Conservation (phyloP, 345 rosid species). For the Brassica rapa region DNA sequence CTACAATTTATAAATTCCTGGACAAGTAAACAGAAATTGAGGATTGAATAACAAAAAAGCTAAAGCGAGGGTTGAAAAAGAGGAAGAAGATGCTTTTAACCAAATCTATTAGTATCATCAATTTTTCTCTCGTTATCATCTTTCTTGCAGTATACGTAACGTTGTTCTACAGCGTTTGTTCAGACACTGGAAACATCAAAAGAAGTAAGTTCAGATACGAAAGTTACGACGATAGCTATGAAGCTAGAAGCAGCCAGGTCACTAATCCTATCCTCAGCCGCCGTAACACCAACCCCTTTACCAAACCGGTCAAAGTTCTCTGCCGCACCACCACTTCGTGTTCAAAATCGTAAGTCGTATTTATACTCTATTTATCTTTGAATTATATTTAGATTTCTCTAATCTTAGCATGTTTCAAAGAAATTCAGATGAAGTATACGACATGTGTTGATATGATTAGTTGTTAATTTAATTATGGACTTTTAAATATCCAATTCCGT, state of each 20-base stretch:
- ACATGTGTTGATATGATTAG: background rate
- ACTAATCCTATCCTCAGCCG: slow-evolving; percentile 26
- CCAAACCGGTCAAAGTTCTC: slow-evolving; percentile 25
- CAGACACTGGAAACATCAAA: background rate
- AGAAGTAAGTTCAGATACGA: background rate
- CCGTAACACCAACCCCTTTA: slow-evolving; percentile 11
- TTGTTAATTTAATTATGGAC: background rate
- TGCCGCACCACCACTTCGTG: background rate
- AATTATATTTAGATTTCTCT: background rate
- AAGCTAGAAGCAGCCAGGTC: background rate
- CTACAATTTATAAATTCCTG: background rate
- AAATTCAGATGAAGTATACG: background rate
- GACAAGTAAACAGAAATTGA: background rate
- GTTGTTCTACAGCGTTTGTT: background rate
- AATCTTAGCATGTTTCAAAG: slow-evolving; percentile 1
- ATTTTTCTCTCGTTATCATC: background rate
- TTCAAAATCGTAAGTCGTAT: slow-evolving; percentile 4
- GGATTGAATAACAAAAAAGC: background rate
- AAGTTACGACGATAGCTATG: background rate
- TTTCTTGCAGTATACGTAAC: slow-evolving; percentile 13
- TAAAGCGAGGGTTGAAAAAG: background rate
- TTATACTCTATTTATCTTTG: background rate
- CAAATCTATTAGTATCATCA: background rate
- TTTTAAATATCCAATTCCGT: background rate
- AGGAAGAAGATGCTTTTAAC: background rate